Percentiles rank a stretch among this genome's conserved stretches.
Conservation (phyloP, 176 grass and related monocot species). For the Leersia perrieri region DNA sequence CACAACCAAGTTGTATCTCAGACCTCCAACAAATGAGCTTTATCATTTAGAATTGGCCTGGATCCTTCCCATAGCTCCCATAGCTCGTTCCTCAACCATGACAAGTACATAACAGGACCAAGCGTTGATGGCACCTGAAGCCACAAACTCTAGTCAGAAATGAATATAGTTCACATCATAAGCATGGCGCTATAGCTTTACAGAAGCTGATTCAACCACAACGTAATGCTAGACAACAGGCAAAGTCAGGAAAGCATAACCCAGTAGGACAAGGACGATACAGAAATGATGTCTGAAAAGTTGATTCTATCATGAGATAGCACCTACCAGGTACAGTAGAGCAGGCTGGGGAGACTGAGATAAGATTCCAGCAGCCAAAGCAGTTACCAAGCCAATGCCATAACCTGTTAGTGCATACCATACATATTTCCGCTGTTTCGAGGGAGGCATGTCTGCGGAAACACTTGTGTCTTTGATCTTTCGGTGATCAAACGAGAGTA, state of each 20-base stretch:
- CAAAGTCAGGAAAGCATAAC: slow-evolving; percentile 1
- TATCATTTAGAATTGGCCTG: slow-evolving; percentile 52
- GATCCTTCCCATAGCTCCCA: slow-evolving; percentile 90
- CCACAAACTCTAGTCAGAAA: slow-evolving; percentile 19
- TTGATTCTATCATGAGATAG: slow-evolving; percentile 4
- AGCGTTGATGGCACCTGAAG: slow-evolving; percentile 84
- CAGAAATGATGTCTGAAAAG: neutral
- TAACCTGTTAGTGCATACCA: slow-evolving; percentile 85
- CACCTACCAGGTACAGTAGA: slow-evolving; percentile 89
- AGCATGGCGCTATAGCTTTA: neutral
- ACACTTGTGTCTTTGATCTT: slow-evolving; percentile 63
- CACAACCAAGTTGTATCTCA: slow-evolving; percentile 25
- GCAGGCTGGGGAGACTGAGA: slow-evolving; percentile 94
- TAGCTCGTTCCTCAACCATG: slow-evolving; percentile 84
- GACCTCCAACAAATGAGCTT: slow-evolving; percentile 74
- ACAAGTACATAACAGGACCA: slow-evolving; percentile 82
- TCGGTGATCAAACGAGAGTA: neutral
- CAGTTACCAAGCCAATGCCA: slow-evolving; percentile 73
- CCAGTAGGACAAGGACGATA: neutral
- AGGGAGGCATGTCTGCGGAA: slow-evolving; percentile 34
- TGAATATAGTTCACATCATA: neutral
- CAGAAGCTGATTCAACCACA: neutral
- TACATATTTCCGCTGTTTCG: slow-evolving; percentile 16
- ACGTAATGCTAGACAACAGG: neutral
- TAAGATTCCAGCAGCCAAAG: slow-evolving; percentile 85